Evolutionary conservation across 768 basidiomycete genomes (phyloP), one percentile per base, ranked within the genome.

Genomic region (Hygrophorus russula): DNA sequence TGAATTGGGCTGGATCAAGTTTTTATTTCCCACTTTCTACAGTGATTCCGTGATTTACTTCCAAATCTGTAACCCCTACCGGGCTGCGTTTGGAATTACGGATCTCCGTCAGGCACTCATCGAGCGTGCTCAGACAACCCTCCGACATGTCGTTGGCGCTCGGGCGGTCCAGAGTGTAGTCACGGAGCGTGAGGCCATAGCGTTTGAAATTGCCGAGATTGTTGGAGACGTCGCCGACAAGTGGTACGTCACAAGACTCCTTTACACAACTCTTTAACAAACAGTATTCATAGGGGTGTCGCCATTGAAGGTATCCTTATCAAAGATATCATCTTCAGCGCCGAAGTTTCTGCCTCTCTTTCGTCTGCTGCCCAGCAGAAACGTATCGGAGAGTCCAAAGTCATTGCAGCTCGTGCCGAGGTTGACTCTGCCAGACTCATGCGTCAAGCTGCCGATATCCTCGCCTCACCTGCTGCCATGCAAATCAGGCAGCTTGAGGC

Each of bases 401-500:
- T 94, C 59, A 94, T 96, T 54, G 89, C 90, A 42, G 92, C 91
- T 1, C 79, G 91, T 46, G 94, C 93, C 11, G 93, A 96, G 66
- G 93, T 97, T 51, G 93, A 96, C 60, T 71, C 91, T 29, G 91
- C 92, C 19, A 77, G 89, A 54, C 76, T 97, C 59, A 97, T 97
- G 93, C 76, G 93, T 47, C 90, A 94, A 61, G 93, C 93, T 10
- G 92, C 92, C 42, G 92, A 96, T 62, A 96, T 94, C 54, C 68
- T 90, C 55, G 89, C 91, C 15, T 87, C 82, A 9, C 91, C 91
- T 7, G 93, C 94, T 15, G 94, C 94, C 43, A 96, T 97, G 91
- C 92, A 96, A 63, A 97, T 97, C 59, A 74, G 94, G 47, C 94
- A 97, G 59, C 76, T 98, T 49, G 94, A 99, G 62, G 89, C 92